Evolutionary conservation across 2,329 filamentous ascomycete genomes (phyloP), one percentile per base, ranked within the genome.

Genomic region (Cytospora piceicola): DNA sequence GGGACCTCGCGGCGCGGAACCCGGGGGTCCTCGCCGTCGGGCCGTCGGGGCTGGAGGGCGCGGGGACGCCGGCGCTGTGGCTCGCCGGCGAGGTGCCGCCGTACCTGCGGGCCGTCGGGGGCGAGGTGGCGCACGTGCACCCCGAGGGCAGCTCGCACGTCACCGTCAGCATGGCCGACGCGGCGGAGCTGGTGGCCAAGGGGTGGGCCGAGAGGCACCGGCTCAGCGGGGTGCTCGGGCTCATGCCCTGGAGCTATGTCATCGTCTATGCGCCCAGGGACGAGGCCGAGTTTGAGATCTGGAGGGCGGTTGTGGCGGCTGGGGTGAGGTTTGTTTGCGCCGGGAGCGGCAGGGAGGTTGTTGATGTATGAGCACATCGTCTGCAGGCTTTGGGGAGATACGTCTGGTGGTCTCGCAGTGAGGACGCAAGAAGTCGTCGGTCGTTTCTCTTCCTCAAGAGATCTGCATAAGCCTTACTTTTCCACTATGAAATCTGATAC

Each of bases 121-220:
- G 74, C 9, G 79, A 81, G 71, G 72, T 76, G 15, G 71, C 71
- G 6, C 79, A 81, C 66, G 72, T 77, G 27, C 79, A 81, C 64
- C 64, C 64, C 14, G 79, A 81, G 65, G 75, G 76, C 11, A 79
- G 77, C 68, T 68, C 75, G 30, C 79, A 81, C 68, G 58, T 78
- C 22, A 72, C 73, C 4, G 70, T 81, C 34, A 76, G 76, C 62
- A 73, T 78, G 6, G 71, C 69, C 1, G 79, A 81, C 61, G 78
- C 77, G 2, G 73, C 73, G 56, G 69, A 70, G 52, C 73, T 73
- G 2, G 74, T 80, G 55, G 70, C 63, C 5, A 72, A 69, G 52
- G 77, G 78, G 0, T 81, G 79, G 79, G 79, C 73, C 22, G 75
- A 79, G 71, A 70, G 79, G 4, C 79, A 81, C 58, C 68, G 67